A percentile compares a stretch with the other conserved stretches of the same genome.
These are phyloP conservation scores for Bidens hawaiensis DNA, from an alignment of 140 eudicot genomes.

Conservation along the genomic window DNA sequence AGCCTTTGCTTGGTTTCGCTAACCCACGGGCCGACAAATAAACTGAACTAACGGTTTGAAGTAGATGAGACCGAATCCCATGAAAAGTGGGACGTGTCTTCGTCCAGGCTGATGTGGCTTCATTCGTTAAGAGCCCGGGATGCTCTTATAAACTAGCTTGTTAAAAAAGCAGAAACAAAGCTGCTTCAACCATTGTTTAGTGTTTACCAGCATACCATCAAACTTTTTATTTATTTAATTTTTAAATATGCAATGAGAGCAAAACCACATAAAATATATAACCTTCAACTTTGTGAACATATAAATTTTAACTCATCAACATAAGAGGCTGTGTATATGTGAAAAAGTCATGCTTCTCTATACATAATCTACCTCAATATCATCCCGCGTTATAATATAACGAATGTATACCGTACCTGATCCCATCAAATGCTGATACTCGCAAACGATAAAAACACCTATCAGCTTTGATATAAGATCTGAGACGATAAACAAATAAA, in stretches of 20 bases:
- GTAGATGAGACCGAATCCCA: too few species aligned
- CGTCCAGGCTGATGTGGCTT: too few species aligned
- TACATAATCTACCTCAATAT: conserved; percentile 16
- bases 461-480: background rate
- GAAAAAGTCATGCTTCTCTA: conserved; percentile 7
- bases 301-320: conserved; percentile 8
- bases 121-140: too few species aligned
- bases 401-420: background rate
- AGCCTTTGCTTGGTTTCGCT: too few species aligned
- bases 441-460: background rate
- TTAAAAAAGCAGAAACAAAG: too few species aligned
- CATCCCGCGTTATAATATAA: background rate
- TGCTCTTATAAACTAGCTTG: too few species aligned
- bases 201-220: too few species aligned
- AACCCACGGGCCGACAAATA: too few species aligned
- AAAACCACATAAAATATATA: conserved; percentile 19
- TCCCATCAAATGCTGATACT: background rate
- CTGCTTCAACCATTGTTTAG: too few species aligned
- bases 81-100: too few species aligned
- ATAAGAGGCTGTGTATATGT: conserved; percentile 12
- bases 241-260: background rate
- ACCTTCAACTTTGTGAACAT: conserved; percentile 22
- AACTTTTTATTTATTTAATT: too few species aligned
- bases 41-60: too few species aligned
- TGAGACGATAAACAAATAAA: background rate